Base-by-base conservation (phyloP, 495 filamentous ascomycete species). In the Podospora pseudoanserina region DNA sequence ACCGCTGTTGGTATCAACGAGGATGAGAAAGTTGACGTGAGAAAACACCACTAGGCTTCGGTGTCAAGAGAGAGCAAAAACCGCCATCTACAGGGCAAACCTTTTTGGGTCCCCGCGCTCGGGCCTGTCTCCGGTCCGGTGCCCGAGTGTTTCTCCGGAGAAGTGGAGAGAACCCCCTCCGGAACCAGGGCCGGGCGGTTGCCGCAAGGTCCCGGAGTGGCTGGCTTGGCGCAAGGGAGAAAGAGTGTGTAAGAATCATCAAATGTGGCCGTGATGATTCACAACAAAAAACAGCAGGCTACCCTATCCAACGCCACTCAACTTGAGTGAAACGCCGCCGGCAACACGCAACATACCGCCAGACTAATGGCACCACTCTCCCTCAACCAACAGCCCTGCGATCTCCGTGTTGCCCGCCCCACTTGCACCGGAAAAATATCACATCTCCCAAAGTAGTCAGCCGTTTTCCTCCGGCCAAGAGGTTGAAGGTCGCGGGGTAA, bases 231-330 rank as follows among this genome's bases (percentile, higher is more conserved):
- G n/a, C 9, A 49, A 49, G 39, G 39, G 39, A 49, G 39, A 16
- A 23, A 23, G 23, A 23, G 23, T 23, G 23, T 23, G n/a, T 58
- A 26, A 32, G 23, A 19, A 58, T 19, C 55, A 19, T 19, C 9
- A 58, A 20, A 49, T 49, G 39, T 49, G 39, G 2, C 39, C 39
- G 13, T 49, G 5, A 49, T 49, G 5, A 49, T 49, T 49, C 39
- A 49, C 39, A 49, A 49, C 39, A 49, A 11, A 49, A 49, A 11
- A 49, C 39, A 49, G 39, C 39, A 49, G 39, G 39, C 23, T 58
- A 58, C 23, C 23, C 23, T 58, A 58, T 58, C 23, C n/a, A 58
- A 58, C 55, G 55, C 55, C 55, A 58, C 55, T 26, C 55, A 58
- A 58, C 23, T 26, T 20, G n/a, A 26, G 55, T 58, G 11, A 58